Percentiles rank a stretch among this genome's conserved stretches.
phyloP scores from a whole-genome alignment of 2,329 filamentous ascomycete species.

The Trichoderma afroharzianum region DNA sequence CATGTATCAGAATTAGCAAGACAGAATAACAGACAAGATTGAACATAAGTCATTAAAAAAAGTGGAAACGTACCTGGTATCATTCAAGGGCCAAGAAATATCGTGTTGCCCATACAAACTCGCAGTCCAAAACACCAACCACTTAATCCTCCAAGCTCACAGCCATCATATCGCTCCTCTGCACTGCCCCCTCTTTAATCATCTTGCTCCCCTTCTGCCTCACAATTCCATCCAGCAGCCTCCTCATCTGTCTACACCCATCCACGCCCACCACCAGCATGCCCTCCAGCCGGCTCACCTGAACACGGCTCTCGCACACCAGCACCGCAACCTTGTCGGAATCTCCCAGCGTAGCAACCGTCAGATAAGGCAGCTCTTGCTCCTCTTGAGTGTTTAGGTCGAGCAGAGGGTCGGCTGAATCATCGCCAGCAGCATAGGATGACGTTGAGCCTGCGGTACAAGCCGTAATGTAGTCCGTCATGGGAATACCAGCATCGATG shows the following conservation, averaged over 20 bases:
- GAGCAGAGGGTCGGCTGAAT: slow-evolving; percentile 70
- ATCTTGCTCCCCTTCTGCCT: slow-evolving; percentile 65
- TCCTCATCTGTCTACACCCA: slow-evolving; percentile 81
- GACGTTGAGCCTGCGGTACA: slow-evolving; percentile 82
- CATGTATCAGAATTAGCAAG: neutral
- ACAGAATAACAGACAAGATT: neutral
- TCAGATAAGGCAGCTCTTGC: slow-evolving; percentile 83
- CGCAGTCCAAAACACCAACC: neutral
- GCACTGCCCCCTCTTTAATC: slow-evolving; percentile 53
- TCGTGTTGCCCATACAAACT: neutral
- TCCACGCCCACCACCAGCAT: slow-evolving; percentile 93
- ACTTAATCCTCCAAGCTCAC: slow-evolving; percentile 47
- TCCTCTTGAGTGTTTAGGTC: slow-evolving; percentile 79
- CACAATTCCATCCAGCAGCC: slow-evolving; percentile 77
- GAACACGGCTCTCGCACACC: slow-evolving; percentile 84
- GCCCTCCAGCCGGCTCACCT: slow-evolving; percentile 75
- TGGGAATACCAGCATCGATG: slow-evolving; percentile 91
- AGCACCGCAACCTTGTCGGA: slow-evolving; percentile 74
- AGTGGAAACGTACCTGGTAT: slow-evolving; percentile 13
- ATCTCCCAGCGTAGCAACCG: slow-evolving; percentile 73
- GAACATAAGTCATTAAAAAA: neutral
- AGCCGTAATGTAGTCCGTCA: slow-evolving; percentile 86
- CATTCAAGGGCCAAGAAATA: neutral
- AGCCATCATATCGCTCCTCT: slow-evolving; percentile 45
- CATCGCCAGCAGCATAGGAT: slow-evolving; percentile 61